These are phyloP conservation scores for Claviceps digitariae DNA, from an alignment of 2,329 filamentous ascomycete genomes.

Conservation along the genomic window DNA sequence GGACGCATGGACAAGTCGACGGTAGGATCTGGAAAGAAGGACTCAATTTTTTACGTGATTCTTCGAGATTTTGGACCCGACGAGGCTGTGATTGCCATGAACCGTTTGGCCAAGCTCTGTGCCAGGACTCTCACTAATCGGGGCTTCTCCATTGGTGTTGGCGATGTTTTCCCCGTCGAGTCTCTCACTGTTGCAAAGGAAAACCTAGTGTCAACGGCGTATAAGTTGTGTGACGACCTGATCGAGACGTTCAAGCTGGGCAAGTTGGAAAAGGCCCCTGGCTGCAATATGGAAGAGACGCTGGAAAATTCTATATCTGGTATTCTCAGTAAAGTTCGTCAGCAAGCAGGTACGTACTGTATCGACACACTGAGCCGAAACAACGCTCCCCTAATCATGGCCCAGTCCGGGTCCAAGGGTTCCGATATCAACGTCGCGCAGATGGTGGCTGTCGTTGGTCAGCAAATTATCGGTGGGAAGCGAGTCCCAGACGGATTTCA, in stretches of 20 bases:
- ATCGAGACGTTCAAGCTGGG: slow-evolving; percentile 70
- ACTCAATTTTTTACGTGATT: slow-evolving; percentile 94
- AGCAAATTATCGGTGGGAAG: slow-evolving; percentile 90
- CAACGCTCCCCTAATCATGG: slow-evolving; percentile 93
- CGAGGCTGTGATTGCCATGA: slow-evolving; percentile 83
- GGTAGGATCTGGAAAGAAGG: slow-evolving; percentile 94
- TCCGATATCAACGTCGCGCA: slow-evolving; percentile 97
- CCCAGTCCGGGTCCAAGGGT: slow-evolving; percentile 91
- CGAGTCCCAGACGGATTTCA: slow-evolving; percentile 95
- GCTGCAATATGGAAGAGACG: slow-evolving; percentile 83
- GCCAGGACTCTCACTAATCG: slow-evolving; percentile 78
- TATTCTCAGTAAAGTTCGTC: slow-evolving; percentile 82
- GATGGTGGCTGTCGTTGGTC: slow-evolving; percentile 94
- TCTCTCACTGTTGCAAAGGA: slow-evolving; percentile 61
- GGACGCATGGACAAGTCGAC: slow-evolving; percentile 96
- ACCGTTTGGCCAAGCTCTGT: slow-evolving; percentile 78
- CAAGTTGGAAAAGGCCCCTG: slow-evolving; percentile 71
- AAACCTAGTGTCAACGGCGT: slow-evolving; percentile 61
- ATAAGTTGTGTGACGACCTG: slow-evolving; percentile 67
- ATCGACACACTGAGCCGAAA: slow-evolving; percentile 78
- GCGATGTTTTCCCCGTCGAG: slow-evolving; percentile 77
- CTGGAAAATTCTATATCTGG: slow-evolving; percentile 84
- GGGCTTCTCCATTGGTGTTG: slow-evolving; percentile 92
- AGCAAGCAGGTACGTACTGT: slow-evolving; percentile 81
- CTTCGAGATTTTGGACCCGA: slow-evolving; percentile 89